Evolutionary conservation across 805 yeast species (phyloP), one percentile per base, ranked within the genome.

Genomic region (Saturnispora sekii): DNA sequence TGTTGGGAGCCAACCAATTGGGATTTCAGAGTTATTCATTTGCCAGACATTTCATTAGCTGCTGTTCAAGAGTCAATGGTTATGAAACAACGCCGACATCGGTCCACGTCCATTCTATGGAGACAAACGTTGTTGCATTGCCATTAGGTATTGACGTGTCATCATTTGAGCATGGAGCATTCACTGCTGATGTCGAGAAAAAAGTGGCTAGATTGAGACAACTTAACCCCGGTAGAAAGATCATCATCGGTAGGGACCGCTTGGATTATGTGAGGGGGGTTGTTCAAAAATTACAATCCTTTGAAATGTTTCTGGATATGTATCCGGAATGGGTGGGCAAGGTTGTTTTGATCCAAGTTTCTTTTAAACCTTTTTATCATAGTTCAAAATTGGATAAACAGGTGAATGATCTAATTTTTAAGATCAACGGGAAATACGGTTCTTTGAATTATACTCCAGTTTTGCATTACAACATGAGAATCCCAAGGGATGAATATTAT

Each of bases 241-340:
- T 93, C 51, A 84, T 93, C 53, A 83, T 93, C 35, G 98, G 98
- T 29, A 78, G 98, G 60, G 99, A 93, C 60, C 69, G 97, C 48
- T 73, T 93, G 48, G 97, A 93, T 61, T 67, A 82, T 9, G 96
- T 90, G 16, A 77, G 96, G 49, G 97, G 98, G 30, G 95, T 93
- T 28, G 78, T 85, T 4, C 97, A 93, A 64, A 93, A 93, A 62
- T 66, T 93, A 33, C 83, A 87, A 62, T 97, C 97, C 0, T 89
- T 82, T 63, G 95, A 86, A 56, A 76, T 79, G 66, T 86, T 93
- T 52, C 68, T 93, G 51, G 85, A 83, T 47, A 79, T 84, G 84
- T 88, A 80, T 54, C 98, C 99, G 2, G 88, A 88, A 52, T 87
- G 95, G 95, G 72, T 84, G 46, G 62, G 59, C 10, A 78, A 81